Base-by-base conservation (phyloP, 805 yeast genomes). In the Wickerhamiella allomyrinae region DNA sequence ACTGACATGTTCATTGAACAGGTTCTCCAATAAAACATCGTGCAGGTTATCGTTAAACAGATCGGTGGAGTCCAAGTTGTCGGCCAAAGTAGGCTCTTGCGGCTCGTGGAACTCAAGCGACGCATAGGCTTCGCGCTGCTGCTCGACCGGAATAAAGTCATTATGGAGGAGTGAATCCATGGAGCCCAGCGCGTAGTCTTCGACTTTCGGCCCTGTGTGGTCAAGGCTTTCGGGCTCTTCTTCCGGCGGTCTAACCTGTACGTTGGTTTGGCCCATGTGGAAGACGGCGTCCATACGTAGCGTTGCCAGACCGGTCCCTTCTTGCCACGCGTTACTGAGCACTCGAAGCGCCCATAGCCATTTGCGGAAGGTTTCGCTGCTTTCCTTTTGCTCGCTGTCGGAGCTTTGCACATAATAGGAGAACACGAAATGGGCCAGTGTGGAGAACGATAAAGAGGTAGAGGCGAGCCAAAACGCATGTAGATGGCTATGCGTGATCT, bases 401-500 rank as follows among this genome's bases (percentile, higher is more conserved):
- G 57, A 48, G 36, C 57, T 50, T 20, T 59, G 61, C n/a, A 58
- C 54, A 41, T 55, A 58, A 37, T 50, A 55, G 44, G 48, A 52
- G 33, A 57, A 52, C n/a, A 59, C 56, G 41, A 58, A 58, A 33
- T 58, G 61, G 1, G 60, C 61, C 7, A 60, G 35, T 15, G 54
- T 52, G 1, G 61, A 56, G 29, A 60, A 53, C 42, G 49, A 48
- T 17, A 57, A 52, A 19, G 58, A 47, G 29, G 60, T 48, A 13
- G 56, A 46, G 5, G 60, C 47, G 17, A 57, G 53, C 64, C 64
- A 60, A 44, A 57, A 60, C 3, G 62, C 61, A 46, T 56, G 58
- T 29, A 58, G 38, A 40, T 60, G 62, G 9, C 59, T 44, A 37
- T 59, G 62, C 11, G 59, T 51, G 43, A 60, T 57, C 22, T 55